Evolutionary conservation across 179 eudicot genomes (phyloP), one percentile per base, ranked within the genome.

Genomic region (Drosera spatulata): DNA sequence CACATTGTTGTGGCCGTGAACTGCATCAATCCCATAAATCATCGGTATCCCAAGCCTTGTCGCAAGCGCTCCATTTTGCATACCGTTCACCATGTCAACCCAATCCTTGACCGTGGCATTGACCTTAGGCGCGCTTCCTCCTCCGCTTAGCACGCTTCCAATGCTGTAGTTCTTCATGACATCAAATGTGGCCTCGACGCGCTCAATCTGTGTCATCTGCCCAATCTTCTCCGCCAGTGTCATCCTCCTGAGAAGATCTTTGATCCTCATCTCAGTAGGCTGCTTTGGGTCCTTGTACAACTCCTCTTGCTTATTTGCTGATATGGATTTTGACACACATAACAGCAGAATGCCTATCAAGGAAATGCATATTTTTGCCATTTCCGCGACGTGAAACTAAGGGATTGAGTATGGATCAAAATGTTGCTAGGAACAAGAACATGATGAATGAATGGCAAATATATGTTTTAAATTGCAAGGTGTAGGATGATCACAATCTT

Each of bases 11-110:
- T 86, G 74, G 44, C 95, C 95, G 68, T 86, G 95, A 66, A 86
- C 76, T 7, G 87, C 90, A 65, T 84, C 95, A 72, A 84, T 86
- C 33, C 90, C 95, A 62, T 86, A 86, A 13, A 84, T 71, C 79
- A 81, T 72, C 0, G 95, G 95, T 13, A 86, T 86, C 61, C 79
- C 80, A 8, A 86, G 85, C n/a, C 87, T 81, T 4, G 90, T 86
- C 2, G 90, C 66, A 7, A 86, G 55, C 5, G 95, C 59, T 14
- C 84, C 95, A 70, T 66, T 84, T 51, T 86, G 95, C 61, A 82
- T 59, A 3, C 76, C 77, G 65, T 86, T 84, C 60, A 86, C 78
- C 79, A 84, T 76, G 51, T 82, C 74, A 12, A 86, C 68, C 90
- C 90, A 86, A 60, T 57, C 65, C 54, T 78, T 63, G 14, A 87